Base-by-base conservation (phyloP, 2,329 filamentous ascomycete species). In the Monosporascus sp. region DNA sequence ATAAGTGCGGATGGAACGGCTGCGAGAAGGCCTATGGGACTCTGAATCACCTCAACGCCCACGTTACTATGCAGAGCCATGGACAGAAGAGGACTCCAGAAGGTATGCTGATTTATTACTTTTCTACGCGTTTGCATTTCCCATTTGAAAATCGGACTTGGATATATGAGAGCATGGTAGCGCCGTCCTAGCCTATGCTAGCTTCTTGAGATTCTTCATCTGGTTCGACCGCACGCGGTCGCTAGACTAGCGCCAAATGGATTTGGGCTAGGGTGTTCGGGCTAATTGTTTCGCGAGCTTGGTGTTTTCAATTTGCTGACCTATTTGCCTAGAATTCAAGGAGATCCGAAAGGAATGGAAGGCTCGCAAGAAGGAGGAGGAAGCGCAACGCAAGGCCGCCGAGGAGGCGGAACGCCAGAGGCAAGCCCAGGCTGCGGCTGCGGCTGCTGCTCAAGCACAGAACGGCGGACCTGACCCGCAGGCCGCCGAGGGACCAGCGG, bases 321-420 rank as follows among this genome's bases (percentile, higher is more conserved):
- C 59, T 63, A 59, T 56, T 57, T 54, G 55, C 65, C 60, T 67
- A 97, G 94, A 97, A 72, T 97, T 99, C 77, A 99, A 99, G 71
- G 94, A 99, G 68, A 97, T 97, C 56, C 89, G 94, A 59, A 97
- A 97, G 70, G 93, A 97, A 68, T 99, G 94, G 94, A 99, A 97
- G 77, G 89, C 90, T 40, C 91, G 94, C 67, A 97, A 97, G 84
- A 99, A 99, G 89, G 94, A 97, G 71, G 93, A 97, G 65, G 93
- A 97, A 61, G 87, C 87, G 50, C 81, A 85, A 63, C 89, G 92
- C 67, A 97, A 97, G 78, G 88, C 88, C 14, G 90, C 92, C 9
- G 93, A 97, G 59, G 92, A 97, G 68, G 81, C 87, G 60, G 81
- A 86, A 58, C 88, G 92, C 53, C 86, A 85, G 70, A 81, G 78